phyloP scores from a whole-genome alignment of 2,329 filamentous ascomycete genomes.

The Exophiala dermatitidis region DNA sequence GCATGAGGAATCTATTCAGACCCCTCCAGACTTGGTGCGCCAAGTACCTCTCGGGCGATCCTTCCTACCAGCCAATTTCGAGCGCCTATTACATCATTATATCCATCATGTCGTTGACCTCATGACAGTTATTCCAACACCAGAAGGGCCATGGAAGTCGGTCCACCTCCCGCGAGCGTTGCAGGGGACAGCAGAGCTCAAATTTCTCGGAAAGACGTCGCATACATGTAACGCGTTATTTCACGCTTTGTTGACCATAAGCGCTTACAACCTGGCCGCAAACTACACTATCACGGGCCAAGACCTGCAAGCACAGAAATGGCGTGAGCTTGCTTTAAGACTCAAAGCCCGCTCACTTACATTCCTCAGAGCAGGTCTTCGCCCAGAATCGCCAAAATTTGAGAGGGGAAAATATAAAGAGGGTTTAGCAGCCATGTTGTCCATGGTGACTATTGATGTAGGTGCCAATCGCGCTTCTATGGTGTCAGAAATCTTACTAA shows the following conservation, averaged over 20 bases:
- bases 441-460: constrained; percentile 7
- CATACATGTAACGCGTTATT: constrained; percentile 1
- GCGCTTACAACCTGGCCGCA: not conserved
- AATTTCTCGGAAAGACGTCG: not conserved
- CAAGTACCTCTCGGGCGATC: no score
- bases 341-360: constrained; percentile 1
- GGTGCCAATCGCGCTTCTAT: not conserved
- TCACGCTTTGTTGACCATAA: constrained; percentile 1
- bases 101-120: constrained; percentile 1
- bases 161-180: constrained; percentile 6
- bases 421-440: constrained; percentile 4
- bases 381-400: not conserved
- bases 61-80: no score
- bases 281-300: constrained; percentile 1
- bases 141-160: constrained; percentile 4
- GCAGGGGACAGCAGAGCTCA: constrained; percentile 1
- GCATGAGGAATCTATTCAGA: no score
- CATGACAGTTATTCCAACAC: not conserved
- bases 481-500: not conserved
- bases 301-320: not conserved
- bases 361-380: not conserved
- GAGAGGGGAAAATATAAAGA: constrained; percentile 4
- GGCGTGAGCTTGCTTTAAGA: constrained; percentile 1
- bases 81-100: constrained; percentile 2
- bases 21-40: no score